Evolutionary conservation across 495 filamentous ascomycete genomes (phyloP), one percentile per base, ranked within the genome.

Genomic region (Penicillium mononematosum): DNA sequence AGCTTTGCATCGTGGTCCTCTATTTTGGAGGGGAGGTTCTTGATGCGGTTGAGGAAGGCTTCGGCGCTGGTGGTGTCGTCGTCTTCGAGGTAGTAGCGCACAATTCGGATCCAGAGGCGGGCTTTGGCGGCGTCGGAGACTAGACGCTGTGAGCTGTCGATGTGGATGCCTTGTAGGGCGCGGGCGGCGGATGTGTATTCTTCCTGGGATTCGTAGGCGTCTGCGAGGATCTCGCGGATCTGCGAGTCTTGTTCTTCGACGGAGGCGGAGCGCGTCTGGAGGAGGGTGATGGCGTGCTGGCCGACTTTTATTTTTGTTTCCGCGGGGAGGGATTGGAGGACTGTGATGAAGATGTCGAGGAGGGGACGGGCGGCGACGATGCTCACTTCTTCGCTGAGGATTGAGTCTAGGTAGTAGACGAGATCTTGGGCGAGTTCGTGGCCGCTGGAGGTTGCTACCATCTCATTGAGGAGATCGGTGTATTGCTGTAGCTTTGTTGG

Each of bases 51-150:
- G 53, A 98, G 81, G 70, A 92, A 92, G 17, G 81, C 81, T 64
- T 94, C 90, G 22, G 95, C 94, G 16, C 77, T 80, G 3, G 87
- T 94, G 22, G 88, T 89, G 65, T 98, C 92, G 68, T 96, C 95
- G 45, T 91, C 92, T 74, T 98, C 95, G 45, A 98, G 83, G 70
- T 94, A 92, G 72, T 94, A 87, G 50, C 95, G 85, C 71, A 94
- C 91, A 68, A 98, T 98, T 46, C 95, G 88, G 48, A 98, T 88
- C 88, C 92, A 97, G 44, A 96, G 80, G 27, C 74, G 75, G 4
- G 89, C 88, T 69, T 91, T 91, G 52, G 90, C 86, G 53, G 88
- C 80, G 69, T 89, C 86, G 10, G 85, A 80, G 19, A 97, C 86
- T 55, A 87, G 84, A 14, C 91, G 88, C 71, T 96, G 92, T 22